Evolutionary conservation across 75 land plant genomes (phyloP).

Genomic region (Ceratopteris richardii): DNA sequence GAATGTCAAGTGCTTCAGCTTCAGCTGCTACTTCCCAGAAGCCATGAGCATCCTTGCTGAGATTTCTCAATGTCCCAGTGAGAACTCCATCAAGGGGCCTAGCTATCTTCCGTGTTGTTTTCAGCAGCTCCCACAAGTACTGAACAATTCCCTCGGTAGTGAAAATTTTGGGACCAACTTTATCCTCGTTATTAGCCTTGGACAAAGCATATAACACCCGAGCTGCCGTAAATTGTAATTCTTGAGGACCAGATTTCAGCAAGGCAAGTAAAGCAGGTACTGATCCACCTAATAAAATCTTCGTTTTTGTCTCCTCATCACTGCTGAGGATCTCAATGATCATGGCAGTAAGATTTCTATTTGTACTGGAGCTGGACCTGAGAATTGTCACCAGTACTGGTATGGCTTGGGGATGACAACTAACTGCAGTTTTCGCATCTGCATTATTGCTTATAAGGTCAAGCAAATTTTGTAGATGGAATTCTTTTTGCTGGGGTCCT

Average conservation of each 20-base stretch:
- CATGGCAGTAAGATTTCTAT: constrained; percentile 35
- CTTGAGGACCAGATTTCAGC: constrained; percentile 20
- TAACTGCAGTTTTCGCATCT: constrained; percentile 37
- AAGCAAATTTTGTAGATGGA: constrained; percentile 34
- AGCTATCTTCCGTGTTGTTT: constrained; percentile 14
- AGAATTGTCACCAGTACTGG: constrained; percentile 36
- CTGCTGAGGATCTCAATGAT: constrained; percentile 29
- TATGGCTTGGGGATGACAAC: constrained; percentile 41
- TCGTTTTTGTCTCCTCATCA: constrained; percentile 36
- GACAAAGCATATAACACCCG: constrained; percentile 33
- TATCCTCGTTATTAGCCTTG: constrained; percentile 31
- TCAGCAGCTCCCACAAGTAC: constrained; percentile 38
- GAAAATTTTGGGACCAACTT: constrained; percentile 43
- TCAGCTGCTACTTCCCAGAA: constrained; percentile 35
- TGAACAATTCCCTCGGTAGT: constrained; percentile 44
- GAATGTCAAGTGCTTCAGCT: constrained; percentile 35
- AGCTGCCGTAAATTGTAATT: constrained; percentile 42
- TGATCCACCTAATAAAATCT: constrained; percentile 41
- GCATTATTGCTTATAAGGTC: constrained; percentile 37
- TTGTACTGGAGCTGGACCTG: constrained; percentile 28
- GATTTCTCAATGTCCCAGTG: constrained; percentile 35
- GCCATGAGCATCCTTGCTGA: constrained; percentile 38
- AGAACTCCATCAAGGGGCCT: constrained; percentile 28
- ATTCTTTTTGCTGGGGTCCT: constrained; percentile 49
- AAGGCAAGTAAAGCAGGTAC: constrained; percentile 36